Percentiles rank a stretch among this genome's conserved stretches.
These are phyloP conservation scores for Pulveroboletus sp. DNA, from an alignment of 768 basidiomycete genomes.

Conservation along the genomic window DNA sequence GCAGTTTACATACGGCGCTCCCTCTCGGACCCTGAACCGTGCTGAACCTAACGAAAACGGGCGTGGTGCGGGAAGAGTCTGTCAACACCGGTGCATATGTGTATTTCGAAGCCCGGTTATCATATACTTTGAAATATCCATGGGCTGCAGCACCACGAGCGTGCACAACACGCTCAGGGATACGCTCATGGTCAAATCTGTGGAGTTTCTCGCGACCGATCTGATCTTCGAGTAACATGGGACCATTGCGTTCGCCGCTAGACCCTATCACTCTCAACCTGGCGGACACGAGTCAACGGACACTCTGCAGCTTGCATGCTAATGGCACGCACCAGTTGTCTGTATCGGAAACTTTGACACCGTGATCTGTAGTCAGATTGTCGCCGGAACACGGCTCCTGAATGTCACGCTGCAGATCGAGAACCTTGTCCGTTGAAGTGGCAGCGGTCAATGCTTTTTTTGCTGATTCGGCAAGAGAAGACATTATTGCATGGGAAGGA, in stretches of 20 bases:
- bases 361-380: conserved; percentile 57
- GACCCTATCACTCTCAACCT: conserved; percentile 52
- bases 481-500: conserved; percentile 4
- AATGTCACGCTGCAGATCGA: conserved; percentile 25
- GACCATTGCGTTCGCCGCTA: conserved; percentile 50
- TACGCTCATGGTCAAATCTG: conserved; percentile 84
- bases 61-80: conserved; percentile 67
- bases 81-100: conserved; percentile 69
- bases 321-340: conserved; percentile 64
- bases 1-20: conserved; percentile 57
- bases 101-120: conserved; percentile 65
- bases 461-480: conserved; percentile 14
- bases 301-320: not conserved
- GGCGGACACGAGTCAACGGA: conserved; percentile 4
- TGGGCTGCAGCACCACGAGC: conserved; percentile 77
- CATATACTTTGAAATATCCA: conserved; percentile 74
- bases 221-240: conserved; percentile 75
- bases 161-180: conserved; percentile 78
- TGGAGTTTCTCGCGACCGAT: conserved; percentile 71
- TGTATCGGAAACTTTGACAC: conserved; percentile 54
- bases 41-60: conserved; percentile 79
- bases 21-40: conserved; percentile 81
- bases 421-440: conserved; percentile 18
- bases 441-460: conserved; percentile 10
- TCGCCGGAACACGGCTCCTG: conserved; percentile 14